phyloP scores from a whole-genome alignment of 139 green algal genomes.

The Chlorella sp. region DNA sequence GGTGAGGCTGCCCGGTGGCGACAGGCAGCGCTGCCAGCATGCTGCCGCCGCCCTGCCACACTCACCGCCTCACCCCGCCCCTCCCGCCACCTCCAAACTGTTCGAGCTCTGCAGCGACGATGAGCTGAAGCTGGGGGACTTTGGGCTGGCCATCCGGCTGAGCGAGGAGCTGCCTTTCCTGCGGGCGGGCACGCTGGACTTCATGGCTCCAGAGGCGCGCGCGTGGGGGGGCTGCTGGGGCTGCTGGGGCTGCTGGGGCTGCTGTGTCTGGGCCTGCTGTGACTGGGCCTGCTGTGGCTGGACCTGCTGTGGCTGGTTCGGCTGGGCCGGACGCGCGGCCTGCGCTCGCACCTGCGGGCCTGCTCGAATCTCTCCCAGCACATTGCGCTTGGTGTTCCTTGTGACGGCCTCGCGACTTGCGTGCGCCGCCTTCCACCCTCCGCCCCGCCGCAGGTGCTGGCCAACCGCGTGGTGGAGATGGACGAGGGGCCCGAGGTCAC shows the following conservation, averaged over 20 bases:
- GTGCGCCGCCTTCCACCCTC: no score
- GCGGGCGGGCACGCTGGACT: constrained; percentile 75
- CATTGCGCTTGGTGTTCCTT: neutral
- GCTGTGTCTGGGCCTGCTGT: neutral
- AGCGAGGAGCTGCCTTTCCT: constrained; percentile 77
- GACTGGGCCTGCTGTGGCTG: neutral
- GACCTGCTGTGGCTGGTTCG: neutral
- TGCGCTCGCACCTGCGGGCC: no score
- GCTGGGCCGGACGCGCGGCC: no score
- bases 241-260: neutral
- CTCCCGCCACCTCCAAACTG: no score
- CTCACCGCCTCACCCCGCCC: neutral
- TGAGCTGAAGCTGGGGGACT: constrained; percentile 73
- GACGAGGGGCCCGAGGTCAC: neutral
- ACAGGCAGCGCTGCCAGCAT: neutral
- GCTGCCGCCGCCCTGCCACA: neutral
- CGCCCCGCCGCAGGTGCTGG: no score
- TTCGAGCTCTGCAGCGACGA: constrained; percentile 7
- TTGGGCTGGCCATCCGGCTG: constrained; percentile 77
- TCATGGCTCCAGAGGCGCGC: constrained; percentile 71
- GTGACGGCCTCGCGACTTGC: no score
- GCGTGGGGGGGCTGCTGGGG: no score
- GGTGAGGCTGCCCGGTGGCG: no score
- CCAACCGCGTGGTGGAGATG: neutral
- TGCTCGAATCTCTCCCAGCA: neutral